phyloP scores from a whole-genome alignment of 331 rosid genomes.

The Quercus phellos region DNA sequence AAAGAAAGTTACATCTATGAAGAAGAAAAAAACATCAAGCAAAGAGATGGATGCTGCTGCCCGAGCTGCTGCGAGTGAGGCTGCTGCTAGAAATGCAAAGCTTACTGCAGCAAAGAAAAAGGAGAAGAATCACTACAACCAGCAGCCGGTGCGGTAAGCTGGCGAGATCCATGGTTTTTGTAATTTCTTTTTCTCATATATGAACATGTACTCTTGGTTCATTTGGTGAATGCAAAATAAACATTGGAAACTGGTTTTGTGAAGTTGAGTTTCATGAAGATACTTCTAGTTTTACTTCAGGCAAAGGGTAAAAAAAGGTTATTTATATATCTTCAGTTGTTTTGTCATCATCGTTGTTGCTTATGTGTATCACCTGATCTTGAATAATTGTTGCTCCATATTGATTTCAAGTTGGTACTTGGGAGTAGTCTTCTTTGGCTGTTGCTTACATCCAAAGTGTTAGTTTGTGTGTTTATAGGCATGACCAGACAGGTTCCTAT shows the following conservation, averaged over 20 bases:
- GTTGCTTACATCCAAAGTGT: too few relatives aligned
- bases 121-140: conserved; percentile 70
- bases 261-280: conserved; percentile 17
- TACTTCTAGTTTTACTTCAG: conserved; percentile 14
- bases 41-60: conserved; percentile 78
- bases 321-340: too few relatives aligned
- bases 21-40: conserved; percentile 62
- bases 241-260: conserved; percentile 28
- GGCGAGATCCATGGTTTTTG: conserved; percentile 14
- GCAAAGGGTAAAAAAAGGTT: background rate
- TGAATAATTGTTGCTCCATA: too few relatives aligned
- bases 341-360: too few relatives aligned
- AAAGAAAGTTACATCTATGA: conserved; percentile 58
- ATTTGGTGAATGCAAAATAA: conserved; percentile 30
- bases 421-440: too few relatives aligned
- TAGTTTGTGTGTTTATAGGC: too few relatives aligned
- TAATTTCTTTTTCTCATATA: conserved; percentile 16
- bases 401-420: too few relatives aligned
- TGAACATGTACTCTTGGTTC: conserved; percentile 30
- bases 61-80: conserved; percentile 65
- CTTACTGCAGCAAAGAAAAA: conserved; percentile 68
- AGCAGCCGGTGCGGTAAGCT: conserved; percentile 72
- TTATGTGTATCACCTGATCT: too few relatives aligned
- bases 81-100: conserved; percentile 68
- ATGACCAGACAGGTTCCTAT: too few relatives aligned